Evolutionary conservation across 75 land plant genomes (phyloP).

Genomic region (Pinus tabuliformis): DNA sequence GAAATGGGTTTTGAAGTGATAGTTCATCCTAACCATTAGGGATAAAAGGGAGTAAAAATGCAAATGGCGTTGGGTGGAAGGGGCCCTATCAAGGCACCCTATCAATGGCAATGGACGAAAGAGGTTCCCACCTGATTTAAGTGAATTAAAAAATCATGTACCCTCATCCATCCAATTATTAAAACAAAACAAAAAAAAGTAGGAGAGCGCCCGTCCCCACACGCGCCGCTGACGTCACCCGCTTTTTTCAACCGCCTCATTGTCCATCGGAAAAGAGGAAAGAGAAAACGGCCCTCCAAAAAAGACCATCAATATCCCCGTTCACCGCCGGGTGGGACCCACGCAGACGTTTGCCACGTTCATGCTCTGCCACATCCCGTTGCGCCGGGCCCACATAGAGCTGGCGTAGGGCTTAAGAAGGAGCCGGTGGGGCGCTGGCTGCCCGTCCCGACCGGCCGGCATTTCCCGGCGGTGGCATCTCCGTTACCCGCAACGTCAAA

Average conservation of each 20-base stretch:
- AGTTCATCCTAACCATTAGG: too few relatives aligned
- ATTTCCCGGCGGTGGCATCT: neutral
- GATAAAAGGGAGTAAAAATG: too few relatives aligned
- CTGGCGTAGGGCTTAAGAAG: neutral
- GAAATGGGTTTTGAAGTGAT: too few relatives aligned
- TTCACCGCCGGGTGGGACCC: neutral
- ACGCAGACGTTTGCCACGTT: neutral
- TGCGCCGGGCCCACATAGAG: neutral
- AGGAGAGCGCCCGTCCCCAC: neutral
- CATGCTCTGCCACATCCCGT: neutral
- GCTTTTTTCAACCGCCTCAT: neutral
- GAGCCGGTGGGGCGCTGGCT: too few relatives aligned
- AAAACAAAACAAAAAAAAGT: conserved; percentile 3
- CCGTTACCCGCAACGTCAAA: too few relatives aligned
- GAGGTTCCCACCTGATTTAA: neutral
- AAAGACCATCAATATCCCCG: neutral
- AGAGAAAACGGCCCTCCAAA: neutral
- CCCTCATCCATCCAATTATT: conserved; percentile 4
- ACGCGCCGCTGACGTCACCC: conserved; percentile 7
- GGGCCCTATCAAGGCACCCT: too few relatives aligned
- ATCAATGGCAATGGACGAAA: neutral
- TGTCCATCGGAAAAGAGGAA: neutral
- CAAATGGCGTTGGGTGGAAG: too few relatives aligned
- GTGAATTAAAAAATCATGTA: neutral
- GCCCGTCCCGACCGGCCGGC: neutral